Evolutionary conservation across 805 yeast species (phyloP).

Genomic region (Cyberlindnera suaveolens): DNA sequence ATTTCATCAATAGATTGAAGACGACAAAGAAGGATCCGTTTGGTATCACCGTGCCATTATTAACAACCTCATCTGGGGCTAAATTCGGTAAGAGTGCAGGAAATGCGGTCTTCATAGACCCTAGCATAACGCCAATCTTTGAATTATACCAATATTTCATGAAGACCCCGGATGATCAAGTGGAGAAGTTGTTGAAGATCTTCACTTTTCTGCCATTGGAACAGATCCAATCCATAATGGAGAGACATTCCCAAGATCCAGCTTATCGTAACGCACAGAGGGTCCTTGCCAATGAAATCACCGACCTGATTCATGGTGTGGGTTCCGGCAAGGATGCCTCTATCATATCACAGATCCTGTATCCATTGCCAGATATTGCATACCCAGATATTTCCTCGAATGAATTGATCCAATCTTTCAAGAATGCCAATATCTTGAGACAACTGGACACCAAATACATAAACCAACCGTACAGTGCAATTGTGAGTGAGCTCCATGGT

Average conservation of each 20-base stretch:
- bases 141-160: slow-evolving; percentile 82
- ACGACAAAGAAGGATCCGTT: slow-evolving; percentile 26
- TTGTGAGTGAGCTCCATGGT: slow-evolving; percentile 43
- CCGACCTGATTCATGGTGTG: slow-evolving; percentile 81
- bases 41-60: slow-evolving; percentile 85
- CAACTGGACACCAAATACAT: slow-evolving; percentile 30
- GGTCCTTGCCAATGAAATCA: slow-evolving; percentile 74
- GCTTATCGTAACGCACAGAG: slow-evolving; percentile 67
- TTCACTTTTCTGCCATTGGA: slow-evolving; percentile 72
- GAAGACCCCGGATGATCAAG: slow-evolving; percentile 72
- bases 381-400: slow-evolving; percentile 41
- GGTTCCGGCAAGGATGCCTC: slow-evolving; percentile 68
- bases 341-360: slow-evolving; percentile 59
- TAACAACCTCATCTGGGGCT: slow-evolving; percentile 84
- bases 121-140: slow-evolving; percentile 68
- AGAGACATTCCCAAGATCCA: slow-evolving; percentile 51
- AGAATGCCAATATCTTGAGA: slow-evolving; percentile 48
- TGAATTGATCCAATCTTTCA: slow-evolving; percentile 49
- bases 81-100: slow-evolving; percentile 98
- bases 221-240: slow-evolving; percentile 49
- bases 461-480: slow-evolving; percentile 39
- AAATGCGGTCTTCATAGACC: slow-evolving; percentile 85
- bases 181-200: slow-evolving; percentile 58
- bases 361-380: slow-evolving; percentile 48
- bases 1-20: slow-evolving; percentile 62